Base-by-base conservation (phyloP, 768 basidiomycete genomes). In the Mycena galopus region DNA sequence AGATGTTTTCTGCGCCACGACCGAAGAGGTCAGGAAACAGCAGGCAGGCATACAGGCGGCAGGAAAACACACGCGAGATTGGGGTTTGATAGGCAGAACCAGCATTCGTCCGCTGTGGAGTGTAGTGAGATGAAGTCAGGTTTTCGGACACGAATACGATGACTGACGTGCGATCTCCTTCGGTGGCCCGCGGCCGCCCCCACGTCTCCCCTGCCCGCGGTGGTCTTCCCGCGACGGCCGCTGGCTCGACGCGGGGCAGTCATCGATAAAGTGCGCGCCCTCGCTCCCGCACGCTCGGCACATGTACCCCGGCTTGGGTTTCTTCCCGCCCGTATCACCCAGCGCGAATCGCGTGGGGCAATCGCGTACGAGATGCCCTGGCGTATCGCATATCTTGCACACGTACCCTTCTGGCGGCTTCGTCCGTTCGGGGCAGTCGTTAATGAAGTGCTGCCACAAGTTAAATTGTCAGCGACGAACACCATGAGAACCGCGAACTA, bases 71-170 rank as follows among this genome's bases (percentile, higher is more conserved):
- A 95, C 92, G 95, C 93, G 44, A 99, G 86, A 75, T 90, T 92
- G 1, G 97, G 97, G 79, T 98, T 98, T 50, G 96, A 97, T 64
- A 99, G 82, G 81, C 98, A 99, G 84, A 99, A 99, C 97, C 97
- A 99, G 82, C 97, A 98, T 80, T 96, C 94, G 67, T 94, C 94
- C 75, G 96, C 95, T 95, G 78, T 57, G 74, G 30, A 69, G 35
- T 58, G 33, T 1, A 14, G 25, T 29, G 67, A 33, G 57, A 21
- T 74, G 14, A 74, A 60, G 25, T 55, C 69, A 47, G 65, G 32
- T 67, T 25, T 35, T 75, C 44, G 65, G 33, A 51, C 50, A 51
- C 50, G 29, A 42, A 53, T n/a, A n/a, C n/a, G n/a, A n/a, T 17
- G 37, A 85, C 93, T 77, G 78, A 96, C 95, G 93, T 69, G 86